Evolutionary conservation across 2,329 filamentous ascomycete species (phyloP), one percentile per base, ranked within the genome.

Genomic region (Claviceps fusiformis): DNA sequence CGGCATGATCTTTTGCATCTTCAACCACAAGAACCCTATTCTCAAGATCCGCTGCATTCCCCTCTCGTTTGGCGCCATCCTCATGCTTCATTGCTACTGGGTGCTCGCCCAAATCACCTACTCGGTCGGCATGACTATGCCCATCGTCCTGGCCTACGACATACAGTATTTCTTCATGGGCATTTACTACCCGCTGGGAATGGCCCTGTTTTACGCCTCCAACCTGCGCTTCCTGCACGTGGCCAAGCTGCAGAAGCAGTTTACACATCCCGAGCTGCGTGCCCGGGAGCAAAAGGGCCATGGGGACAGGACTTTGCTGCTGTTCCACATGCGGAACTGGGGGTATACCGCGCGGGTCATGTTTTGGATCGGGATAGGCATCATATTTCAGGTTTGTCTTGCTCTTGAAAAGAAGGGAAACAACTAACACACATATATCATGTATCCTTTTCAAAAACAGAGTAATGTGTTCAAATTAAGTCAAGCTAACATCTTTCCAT

Each of bases 151-250:
- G 15, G 68, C 77, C 0, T 80, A 78, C 56, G 69, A 73, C 37
- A 64, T 73, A 3, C 77, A 83, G 63, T 86, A 75, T 63, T 86
- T 80, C 77, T 73, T 83, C 62, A 86, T 86, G 82, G 76, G 78
- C 53, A 75, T 80, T 48, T 82, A 79, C 63, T 69, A 85, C 7
- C 82, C 82, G 7, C 75, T 80, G 50, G 81, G 82, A 35, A 80
- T 86, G 53, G 82, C 80, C n/a, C 70, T 86, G 2, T 85, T 85
- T 62, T 81, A 85, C 60, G 81, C 79, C 33, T 79, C 79, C 55
- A 83, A 84, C 64, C 75, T 71, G 57, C 78, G 80, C 53, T 79
- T 85, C 54, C 73, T 82, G 19, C 70, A 81, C 55, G 68, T 83
- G 51, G 79, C 79, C 54, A 75, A 73, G 59, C 67, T 73, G n/a